These are phyloP conservation scores for Sclerotinia sclerotiorum DNA, from an alignment of 2,329 filamentous ascomycete species.

Conservation along the genomic window DNA sequence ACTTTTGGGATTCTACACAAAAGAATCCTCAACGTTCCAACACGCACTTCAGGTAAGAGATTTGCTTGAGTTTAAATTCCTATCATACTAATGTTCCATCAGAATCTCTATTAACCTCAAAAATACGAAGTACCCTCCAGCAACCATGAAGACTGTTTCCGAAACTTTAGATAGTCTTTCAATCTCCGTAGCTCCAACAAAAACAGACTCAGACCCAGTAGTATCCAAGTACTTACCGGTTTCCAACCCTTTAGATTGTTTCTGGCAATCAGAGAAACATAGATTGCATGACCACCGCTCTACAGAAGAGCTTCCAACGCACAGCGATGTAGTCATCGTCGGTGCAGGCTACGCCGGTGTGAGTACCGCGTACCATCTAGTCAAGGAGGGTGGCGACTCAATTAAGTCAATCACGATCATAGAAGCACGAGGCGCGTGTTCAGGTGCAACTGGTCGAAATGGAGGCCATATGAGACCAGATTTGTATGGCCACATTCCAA, in stretches of 20 bases:
- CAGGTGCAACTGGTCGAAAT: conserved; percentile 73
- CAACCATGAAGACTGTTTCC: conserved; percentile 11
- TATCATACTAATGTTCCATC: not conserved
- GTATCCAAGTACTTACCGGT: conserved; percentile 19
- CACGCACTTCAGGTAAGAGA: not conserved
- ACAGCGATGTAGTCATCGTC: conserved; percentile 31
- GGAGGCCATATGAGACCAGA: conserved; percentile 22
- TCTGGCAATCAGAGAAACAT: conserved; percentile 28
- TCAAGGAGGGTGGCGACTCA: conserved; percentile 46
- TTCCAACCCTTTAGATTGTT: conserved; percentile 19
- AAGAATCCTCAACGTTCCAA: not conserved
- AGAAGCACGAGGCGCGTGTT: conserved; percentile 77
- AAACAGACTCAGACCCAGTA: not conserved
- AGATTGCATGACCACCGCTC: conserved; percentile 27
- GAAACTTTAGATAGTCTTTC: not conserved
- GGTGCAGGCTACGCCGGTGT: conserved; percentile 30
- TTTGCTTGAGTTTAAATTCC: not conserved
- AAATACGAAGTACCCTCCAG: not conserved
- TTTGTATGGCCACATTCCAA: conserved; percentile 22
- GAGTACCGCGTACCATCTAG: conserved; percentile 34
- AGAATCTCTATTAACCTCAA: not conserved
- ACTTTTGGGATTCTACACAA: not conserved
- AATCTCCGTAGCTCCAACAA: conserved; percentile 1
- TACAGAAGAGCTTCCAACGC: conserved; percentile 26
- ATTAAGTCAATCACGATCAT: conserved; percentile 59